phyloP scores from a whole-genome alignment of 2,329 filamentous ascomycete genomes.

The Teratosphaeria nubilosa region DNA sequence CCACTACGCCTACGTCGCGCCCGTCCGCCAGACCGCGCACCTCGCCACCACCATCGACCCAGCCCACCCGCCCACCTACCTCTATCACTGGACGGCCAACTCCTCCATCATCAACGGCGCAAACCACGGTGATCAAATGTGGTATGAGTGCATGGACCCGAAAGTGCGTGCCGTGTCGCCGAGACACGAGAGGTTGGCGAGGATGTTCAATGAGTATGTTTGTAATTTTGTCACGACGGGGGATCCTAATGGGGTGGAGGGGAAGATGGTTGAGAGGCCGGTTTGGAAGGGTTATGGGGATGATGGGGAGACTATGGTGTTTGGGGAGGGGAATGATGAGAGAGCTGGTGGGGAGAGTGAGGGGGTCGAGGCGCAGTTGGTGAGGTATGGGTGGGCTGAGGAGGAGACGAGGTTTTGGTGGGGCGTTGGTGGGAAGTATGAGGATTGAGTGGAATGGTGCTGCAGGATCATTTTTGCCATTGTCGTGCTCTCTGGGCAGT shows the following conservation, averaged over 20 bases:
- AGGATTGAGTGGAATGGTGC: conserved; percentile 4
- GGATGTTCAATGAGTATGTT: conserved; percentile 22
- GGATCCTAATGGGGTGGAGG: conserved; percentile 20
- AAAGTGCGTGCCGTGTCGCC: conserved; percentile 14
- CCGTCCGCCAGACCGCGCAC: conserved; percentile 51
- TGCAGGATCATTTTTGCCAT: neutral
- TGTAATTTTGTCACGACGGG: conserved; percentile 25
- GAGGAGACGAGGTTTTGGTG: conserved; percentile 53
- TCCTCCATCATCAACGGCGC: conserved; percentile 27
- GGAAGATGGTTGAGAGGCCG: conserved; percentile 7
- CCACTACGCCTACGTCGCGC: conserved; percentile 55
- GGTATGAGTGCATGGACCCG: conserved; percentile 23
- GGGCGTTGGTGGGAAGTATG: conserved; percentile 35
- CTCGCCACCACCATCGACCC: conserved; percentile 20
- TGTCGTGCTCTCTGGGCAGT: neutral
- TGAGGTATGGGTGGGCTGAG: conserved; percentile 35
- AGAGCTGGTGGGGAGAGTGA: conserved; percentile 25
- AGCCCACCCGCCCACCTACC: conserved; percentile 34
- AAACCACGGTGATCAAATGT: conserved; percentile 27
- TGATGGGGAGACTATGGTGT: conserved; percentile 35
- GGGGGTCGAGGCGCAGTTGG: conserved; percentile 37
- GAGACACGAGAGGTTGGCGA: conserved; percentile 22
- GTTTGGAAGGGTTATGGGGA: conserved; percentile 6
- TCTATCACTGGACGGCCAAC: conserved; percentile 52
- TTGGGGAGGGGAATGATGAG: conserved; percentile 53